A percentile compares a stretch with the other conserved stretches of the same genome.
These are phyloP conservation scores for Alternaria ventricosa DNA, from an alignment of 2,329 filamentous ascomycete species.

Conservation along the genomic window DNA sequence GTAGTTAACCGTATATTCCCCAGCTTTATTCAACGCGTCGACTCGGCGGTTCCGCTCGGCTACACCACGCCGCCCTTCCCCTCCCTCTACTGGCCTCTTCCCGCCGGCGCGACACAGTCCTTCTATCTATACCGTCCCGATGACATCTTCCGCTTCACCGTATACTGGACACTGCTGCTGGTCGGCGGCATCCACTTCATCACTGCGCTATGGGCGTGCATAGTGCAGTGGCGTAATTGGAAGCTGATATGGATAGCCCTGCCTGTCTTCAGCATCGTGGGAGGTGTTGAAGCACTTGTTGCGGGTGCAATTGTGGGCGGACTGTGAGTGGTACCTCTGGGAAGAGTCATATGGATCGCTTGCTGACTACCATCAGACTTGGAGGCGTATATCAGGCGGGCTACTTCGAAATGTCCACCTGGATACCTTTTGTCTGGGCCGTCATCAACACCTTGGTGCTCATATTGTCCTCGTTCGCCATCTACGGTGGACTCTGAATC, in stretches of 20 bases:
- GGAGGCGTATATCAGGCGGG: slow-evolving; percentile 82
- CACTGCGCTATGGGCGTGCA: slow-evolving; percentile 73
- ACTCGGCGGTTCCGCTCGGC: slow-evolving; percentile 58
- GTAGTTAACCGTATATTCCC: slow-evolving; percentile 13
- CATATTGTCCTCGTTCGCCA: slow-evolving; percentile 88
- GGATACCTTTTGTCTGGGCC: slow-evolving; percentile 90
- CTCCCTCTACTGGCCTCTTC: slow-evolving; percentile 77
- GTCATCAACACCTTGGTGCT: slow-evolving; percentile 82
- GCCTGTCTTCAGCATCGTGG: slow-evolving; percentile 72
- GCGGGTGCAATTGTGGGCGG: slow-evolving; percentile 82
- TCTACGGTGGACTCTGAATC: slow-evolving; percentile 78
- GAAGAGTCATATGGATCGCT: neutral
- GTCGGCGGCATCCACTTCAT: slow-evolving; percentile 77
- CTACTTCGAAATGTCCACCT: slow-evolving; percentile 90
- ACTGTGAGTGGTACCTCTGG: slow-evolving; percentile 63
- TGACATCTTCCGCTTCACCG: slow-evolving; percentile 87
- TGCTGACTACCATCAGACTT: slow-evolving; percentile 58
- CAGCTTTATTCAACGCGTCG: slow-evolving; percentile 55
- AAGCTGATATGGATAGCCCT: slow-evolving; percentile 73
- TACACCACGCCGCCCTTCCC: slow-evolving; percentile 79
- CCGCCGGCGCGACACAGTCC: slow-evolving; percentile 62
- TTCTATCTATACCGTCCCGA: slow-evolving; percentile 73
- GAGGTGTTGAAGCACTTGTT: slow-evolving; percentile 76
- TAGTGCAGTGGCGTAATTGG: slow-evolving; percentile 69
- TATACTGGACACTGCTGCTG: slow-evolving; percentile 84